Conservation (phyloP, 768 basidiomycete species). For the Amanita pallidorosea region DNA sequence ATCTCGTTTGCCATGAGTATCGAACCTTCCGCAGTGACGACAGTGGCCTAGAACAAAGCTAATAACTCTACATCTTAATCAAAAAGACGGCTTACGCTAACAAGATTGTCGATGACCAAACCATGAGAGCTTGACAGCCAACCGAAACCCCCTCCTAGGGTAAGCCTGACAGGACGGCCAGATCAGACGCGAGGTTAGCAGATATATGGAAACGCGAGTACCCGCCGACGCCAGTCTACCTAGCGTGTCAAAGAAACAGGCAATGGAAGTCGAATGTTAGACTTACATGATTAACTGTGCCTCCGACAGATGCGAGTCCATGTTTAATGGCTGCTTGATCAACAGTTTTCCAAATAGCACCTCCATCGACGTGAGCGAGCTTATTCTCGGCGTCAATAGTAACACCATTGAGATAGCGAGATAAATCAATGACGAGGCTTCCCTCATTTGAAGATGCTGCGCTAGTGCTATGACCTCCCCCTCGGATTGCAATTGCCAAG, state of each 20-base stretch:
- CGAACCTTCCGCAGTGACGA: constrained; percentile 34
- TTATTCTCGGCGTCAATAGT: constrained; percentile 26
- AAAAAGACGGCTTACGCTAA: constrained; percentile 15
- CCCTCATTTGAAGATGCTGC: constrained; percentile 34
- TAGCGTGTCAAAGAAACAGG: neutral
- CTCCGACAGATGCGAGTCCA: constrained; percentile 37
- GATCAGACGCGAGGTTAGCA: neutral
- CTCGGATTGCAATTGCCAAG: constrained; percentile 30
- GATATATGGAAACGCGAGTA: constrained; percentile 12
- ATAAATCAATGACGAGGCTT: constrained; percentile 40
- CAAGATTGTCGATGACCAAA: constrained; percentile 36
- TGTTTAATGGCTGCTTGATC: constrained; percentile 31
- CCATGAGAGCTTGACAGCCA: constrained; percentile 36
- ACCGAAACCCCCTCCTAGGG: constrained; percentile 46
- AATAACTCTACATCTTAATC: neutral
- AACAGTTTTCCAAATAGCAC: constrained; percentile 34
- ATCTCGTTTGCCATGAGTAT: constrained; percentile 23
- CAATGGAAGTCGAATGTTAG: neutral
- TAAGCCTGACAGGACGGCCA: constrained; percentile 20
- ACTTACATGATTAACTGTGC: constrained; percentile 39
- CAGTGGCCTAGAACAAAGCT: constrained; percentile 21
- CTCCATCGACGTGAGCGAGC: constrained; percentile 33
- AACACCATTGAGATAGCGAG: constrained; percentile 26
- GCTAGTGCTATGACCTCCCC: constrained; percentile 36
- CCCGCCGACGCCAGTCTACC: constrained; percentile 41